phyloP scores from a whole-genome alignment of 768 basidiomycete genomes.

The Peribolospora kevripleyi region DNA sequence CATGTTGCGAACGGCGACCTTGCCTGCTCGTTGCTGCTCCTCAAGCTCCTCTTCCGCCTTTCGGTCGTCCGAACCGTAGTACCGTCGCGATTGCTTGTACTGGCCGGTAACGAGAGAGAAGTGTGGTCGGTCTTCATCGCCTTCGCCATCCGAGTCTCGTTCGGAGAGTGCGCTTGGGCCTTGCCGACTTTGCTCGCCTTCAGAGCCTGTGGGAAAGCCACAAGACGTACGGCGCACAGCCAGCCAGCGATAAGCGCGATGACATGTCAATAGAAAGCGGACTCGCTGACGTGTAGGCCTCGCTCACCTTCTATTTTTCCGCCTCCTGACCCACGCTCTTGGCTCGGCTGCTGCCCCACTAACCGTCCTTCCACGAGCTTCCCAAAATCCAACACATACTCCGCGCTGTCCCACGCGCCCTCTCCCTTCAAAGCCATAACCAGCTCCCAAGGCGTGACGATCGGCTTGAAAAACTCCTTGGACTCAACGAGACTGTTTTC shows the following conservation, averaged over 20 bases:
- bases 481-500: constrained; percentile 63
- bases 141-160: no score
- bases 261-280: constrained; percentile 25
- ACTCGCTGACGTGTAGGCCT: constrained; percentile 35
- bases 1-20: no score
- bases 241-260: background rate
- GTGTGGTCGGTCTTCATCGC: no score
- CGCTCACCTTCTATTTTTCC: constrained; percentile 7
- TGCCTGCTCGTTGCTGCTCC: no score
- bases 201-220: no score
- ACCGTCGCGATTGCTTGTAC: no score
- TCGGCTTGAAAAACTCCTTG: constrained; percentile 61
- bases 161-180: no score
- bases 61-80: no score
- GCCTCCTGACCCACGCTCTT: background rate
- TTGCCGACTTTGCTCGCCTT: no score
- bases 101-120: no score
- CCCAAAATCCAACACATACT: constrained; percentile 55
- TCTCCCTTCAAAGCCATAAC: constrained; percentile 49
- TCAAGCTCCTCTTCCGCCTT: no score
- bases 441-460: constrained; percentile 81
- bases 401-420: constrained; percentile 22
- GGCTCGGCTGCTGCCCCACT: constrained; percentile 1
- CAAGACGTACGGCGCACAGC: no score
- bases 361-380: constrained; percentile 16